Percentiles rank a stretch among this genome's conserved stretches.
These are phyloP conservation scores for Trichoderma aggressivum DNA, from an alignment of 2,329 filamentous ascomycete species.

Conservation along the genomic window DNA sequence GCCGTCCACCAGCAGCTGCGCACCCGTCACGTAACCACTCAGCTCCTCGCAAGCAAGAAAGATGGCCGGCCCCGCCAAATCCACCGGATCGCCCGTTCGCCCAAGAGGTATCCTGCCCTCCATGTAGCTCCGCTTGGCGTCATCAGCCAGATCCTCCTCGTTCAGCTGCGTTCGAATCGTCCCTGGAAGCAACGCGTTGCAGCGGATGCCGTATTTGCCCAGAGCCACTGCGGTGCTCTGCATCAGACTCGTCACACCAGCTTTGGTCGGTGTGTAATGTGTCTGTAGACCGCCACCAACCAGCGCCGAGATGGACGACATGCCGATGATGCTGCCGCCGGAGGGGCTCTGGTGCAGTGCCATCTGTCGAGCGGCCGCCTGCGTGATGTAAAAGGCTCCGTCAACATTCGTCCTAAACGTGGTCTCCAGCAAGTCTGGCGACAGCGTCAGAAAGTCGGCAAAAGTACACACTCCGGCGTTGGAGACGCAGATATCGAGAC, in stretches of 20 bases:
- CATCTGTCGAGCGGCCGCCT: constrained; percentile 84
- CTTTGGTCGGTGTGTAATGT: constrained; percentile 88
- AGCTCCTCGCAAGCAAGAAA: constrained; percentile 78
- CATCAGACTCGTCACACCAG: constrained; percentile 75
- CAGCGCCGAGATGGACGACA: constrained; percentile 70
- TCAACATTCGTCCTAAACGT: constrained; percentile 80
- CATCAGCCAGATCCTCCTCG: constrained; percentile 73
- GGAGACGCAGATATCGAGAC: constrained; percentile 75
- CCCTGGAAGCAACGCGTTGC: constrained; percentile 79
- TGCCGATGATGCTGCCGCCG: constrained; percentile 76
- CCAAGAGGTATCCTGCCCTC: constrained; percentile 77
- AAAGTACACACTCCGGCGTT: constrained; percentile 90
- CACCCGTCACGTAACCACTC: constrained; percentile 77
- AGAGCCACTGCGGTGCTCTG: constrained; percentile 78
- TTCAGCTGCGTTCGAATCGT: constrained; percentile 83
- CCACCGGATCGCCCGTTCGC: constrained; percentile 65
- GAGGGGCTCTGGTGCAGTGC: constrained; percentile 55
- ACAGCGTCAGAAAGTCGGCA: constrained; percentile 75
- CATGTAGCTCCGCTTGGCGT: constrained; percentile 71
- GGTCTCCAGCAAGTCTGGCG: constrained; percentile 63
- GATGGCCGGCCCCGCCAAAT: constrained; percentile 79
- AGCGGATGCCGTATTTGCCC: constrained; percentile 71
- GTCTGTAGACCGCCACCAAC: constrained; percentile 76
- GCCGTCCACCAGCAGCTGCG: constrained; percentile 82
- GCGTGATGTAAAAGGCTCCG: constrained; percentile 83